A percentile compares a stretch with the other conserved stretches of the same genome.
Conservation (phyloP, 1,284 basidiomycete genomes). For the Cerioporus squamosus region DNA sequence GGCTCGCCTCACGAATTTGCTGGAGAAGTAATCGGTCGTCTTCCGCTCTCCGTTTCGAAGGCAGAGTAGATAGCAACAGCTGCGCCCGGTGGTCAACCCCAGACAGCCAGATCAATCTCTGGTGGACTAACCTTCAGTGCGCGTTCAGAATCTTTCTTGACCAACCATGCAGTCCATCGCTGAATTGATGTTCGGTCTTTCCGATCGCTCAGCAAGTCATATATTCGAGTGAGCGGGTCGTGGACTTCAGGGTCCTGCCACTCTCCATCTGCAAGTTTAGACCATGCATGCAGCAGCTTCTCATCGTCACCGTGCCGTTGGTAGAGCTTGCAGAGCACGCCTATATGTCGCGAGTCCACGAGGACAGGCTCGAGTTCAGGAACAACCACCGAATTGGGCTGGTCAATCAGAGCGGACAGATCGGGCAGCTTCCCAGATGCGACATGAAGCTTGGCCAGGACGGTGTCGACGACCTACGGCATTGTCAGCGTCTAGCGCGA, state of each 20-base stretch:
- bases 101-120: background rate
- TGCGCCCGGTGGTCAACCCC: conserved; percentile 28
- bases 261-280: conserved; percentile 74
- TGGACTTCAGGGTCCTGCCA: conserved; percentile 67
- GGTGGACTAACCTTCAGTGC: conserved; percentile 64
- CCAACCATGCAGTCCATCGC: conserved; percentile 84
- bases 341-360: conserved; percentile 56
- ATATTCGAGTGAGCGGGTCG: conserved; percentile 75
- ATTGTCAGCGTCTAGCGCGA: background rate
- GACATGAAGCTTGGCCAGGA: conserved; percentile 76
- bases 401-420: conserved; percentile 63
- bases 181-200: conserved; percentile 66
- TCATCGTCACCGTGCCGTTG: conserved; percentile 57
- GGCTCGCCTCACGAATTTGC: conserved; percentile 60
- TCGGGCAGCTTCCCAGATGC: conserved; percentile 62
- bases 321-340: conserved; percentile 69
- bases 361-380: conserved; percentile 70
- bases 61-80: conserved; percentile 60
- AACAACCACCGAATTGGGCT: conserved; percentile 61
- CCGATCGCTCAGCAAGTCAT: conserved; percentile 62
- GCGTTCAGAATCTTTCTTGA: conserved; percentile 66
- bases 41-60: conserved; percentile 53
- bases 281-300: conserved; percentile 71
- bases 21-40: conserved; percentile 63
- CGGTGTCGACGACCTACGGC: conserved; percentile 80